Evolutionary conservation across 345 rosid genomes (phyloP).

Genomic region (Pelargonium nanum): DNA sequence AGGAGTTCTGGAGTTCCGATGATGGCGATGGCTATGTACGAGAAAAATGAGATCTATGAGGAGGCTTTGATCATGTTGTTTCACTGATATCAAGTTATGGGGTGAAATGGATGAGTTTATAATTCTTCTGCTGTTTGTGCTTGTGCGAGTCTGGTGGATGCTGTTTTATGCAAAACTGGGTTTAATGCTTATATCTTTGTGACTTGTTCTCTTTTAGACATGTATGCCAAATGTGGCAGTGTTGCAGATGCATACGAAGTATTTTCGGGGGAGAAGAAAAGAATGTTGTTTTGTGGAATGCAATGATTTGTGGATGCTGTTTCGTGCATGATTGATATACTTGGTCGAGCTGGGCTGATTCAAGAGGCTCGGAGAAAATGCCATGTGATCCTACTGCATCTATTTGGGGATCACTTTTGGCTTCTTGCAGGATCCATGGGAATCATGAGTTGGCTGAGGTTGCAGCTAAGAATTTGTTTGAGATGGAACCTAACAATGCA

Average conservation of each 20-base stretch:
- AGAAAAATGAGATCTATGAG: slow-evolving; percentile 55
- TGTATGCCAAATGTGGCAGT: slow-evolving; percentile 80
- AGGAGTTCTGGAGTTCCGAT: slow-evolving; percentile 84
- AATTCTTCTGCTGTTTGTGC: slow-evolving; percentile 61
- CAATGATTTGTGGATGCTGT: slow-evolving; percentile 55
- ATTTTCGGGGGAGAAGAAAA: slow-evolving; percentile 38
- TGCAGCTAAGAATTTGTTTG: slow-evolving; percentile 55
- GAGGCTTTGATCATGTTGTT: slow-evolving; percentile 57
- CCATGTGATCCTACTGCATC: slow-evolving; percentile 58
- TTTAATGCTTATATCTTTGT: slow-evolving; percentile 40
- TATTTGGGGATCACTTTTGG: slow-evolving; percentile 81
- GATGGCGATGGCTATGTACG: slow-evolving; percentile 64
- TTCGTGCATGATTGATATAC: slow-evolving; percentile 85
- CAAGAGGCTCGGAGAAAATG: slow-evolving; percentile 47
- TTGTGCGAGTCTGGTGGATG: slow-evolving; percentile 66
- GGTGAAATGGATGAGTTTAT: slow-evolving; percentile 44
- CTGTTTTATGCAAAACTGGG: slow-evolving; percentile 50
- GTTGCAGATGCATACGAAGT: slow-evolving; percentile 50
- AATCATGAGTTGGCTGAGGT: slow-evolving; percentile 57
- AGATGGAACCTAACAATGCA: slow-evolving; percentile 62
- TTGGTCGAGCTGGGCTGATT: slow-evolving; percentile 52
- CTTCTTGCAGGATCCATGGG: slow-evolving; percentile 54
- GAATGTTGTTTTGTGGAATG: slow-evolving; percentile 62
- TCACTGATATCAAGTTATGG: slow-evolving; percentile 25
- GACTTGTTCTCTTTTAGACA: slow-evolving; percentile 56